phyloP scores from a whole-genome alignment of 352 stramenopile species.

The Phytophthora idaei region DNA sequence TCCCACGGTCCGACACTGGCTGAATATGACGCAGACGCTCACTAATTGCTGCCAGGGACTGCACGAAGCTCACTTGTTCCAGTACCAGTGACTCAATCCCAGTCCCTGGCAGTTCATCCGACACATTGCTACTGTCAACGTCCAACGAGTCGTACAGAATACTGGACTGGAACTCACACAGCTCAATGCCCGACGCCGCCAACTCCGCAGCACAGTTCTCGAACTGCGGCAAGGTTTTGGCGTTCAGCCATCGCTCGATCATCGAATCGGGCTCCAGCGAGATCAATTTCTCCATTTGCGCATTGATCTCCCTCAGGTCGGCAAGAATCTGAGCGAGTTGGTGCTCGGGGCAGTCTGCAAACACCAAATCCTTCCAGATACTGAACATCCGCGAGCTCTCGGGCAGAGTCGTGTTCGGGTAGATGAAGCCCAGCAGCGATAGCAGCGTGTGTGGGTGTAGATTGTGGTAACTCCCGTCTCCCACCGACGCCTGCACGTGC shows the following conservation, averaged over 20 bases:
- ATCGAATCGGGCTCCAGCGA: constrained; percentile 56
- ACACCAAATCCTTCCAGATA: constrained; percentile 68
- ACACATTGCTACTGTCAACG: constrained; percentile 27
- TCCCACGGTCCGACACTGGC: constrained; percentile 53
- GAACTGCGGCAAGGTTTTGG: constrained; percentile 55
- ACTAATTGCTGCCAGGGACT: constrained; percentile 73
- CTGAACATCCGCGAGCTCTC: constrained; percentile 38
- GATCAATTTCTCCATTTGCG: constrained; percentile 47
- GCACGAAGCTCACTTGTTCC: constrained; percentile 78
- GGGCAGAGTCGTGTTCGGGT: constrained; percentile 42
- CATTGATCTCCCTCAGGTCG: constrained; percentile 43
- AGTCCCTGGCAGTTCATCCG: constrained; percentile 12
- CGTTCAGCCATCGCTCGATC: constrained; percentile 66
- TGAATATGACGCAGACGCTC: constrained; percentile 72
- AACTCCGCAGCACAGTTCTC: constrained; percentile 56
- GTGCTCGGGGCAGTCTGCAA: constrained; percentile 64
- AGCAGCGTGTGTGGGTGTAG: constrained; percentile 69
- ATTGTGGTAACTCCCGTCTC: constrained; percentile 48
- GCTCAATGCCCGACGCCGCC: constrained; percentile 42
- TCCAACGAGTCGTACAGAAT: constrained; percentile 73
- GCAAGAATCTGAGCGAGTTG: constrained; percentile 56
- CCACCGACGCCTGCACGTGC: constrained; percentile 72
- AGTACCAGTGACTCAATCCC: constrained; percentile 68
- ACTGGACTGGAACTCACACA: constrained; percentile 77
- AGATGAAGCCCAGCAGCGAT: constrained; percentile 67